A percentile compares a stretch with the other conserved stretches of the same genome.
Conservation (phyloP, 257 asterid genomes). For the Solanum etuberosum region DNA sequence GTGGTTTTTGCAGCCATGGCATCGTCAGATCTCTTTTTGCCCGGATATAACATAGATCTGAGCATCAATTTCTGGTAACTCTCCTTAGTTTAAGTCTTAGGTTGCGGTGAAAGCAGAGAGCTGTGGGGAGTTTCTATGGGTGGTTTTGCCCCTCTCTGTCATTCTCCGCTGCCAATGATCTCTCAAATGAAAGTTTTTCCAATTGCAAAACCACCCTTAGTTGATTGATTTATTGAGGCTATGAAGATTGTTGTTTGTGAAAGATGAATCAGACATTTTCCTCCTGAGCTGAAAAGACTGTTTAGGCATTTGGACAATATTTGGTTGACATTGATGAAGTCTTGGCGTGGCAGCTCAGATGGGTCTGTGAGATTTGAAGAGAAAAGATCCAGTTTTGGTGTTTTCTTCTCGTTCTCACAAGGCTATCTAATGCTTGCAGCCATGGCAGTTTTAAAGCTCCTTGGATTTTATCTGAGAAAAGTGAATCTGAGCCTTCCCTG, state of each 20-base stretch:
- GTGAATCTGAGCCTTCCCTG: background rate
- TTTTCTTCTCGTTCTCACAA: background rate
- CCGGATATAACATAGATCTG: background rate
- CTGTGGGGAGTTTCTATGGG: conserved; percentile 3
- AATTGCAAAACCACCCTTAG: background rate
- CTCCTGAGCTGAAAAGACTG: background rate
- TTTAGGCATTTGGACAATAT: background rate
- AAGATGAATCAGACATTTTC: background rate
- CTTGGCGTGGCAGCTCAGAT: background rate
- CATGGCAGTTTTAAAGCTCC: background rate
- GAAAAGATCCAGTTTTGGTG: background rate
- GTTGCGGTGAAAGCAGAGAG: background rate
- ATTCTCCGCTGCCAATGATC: conserved; percentile 7
- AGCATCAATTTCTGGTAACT: background rate
- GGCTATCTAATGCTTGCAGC: background rate
- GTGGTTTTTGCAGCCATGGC: conserved; percentile 10
- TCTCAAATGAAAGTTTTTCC: background rate
- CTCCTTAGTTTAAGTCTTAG: conserved; percentile 8
- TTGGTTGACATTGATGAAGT: background rate
- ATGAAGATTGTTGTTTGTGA: background rate
- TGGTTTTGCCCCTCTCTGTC: conserved; percentile 7
- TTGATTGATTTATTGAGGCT: background rate
- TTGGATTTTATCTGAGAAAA: background rate
- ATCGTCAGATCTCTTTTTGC: background rate
- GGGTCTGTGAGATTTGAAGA: background rate